These are phyloP conservation scores for Salix dunnii DNA, from an alignment of 345 rosid species.

Conservation along the genomic window DNA sequence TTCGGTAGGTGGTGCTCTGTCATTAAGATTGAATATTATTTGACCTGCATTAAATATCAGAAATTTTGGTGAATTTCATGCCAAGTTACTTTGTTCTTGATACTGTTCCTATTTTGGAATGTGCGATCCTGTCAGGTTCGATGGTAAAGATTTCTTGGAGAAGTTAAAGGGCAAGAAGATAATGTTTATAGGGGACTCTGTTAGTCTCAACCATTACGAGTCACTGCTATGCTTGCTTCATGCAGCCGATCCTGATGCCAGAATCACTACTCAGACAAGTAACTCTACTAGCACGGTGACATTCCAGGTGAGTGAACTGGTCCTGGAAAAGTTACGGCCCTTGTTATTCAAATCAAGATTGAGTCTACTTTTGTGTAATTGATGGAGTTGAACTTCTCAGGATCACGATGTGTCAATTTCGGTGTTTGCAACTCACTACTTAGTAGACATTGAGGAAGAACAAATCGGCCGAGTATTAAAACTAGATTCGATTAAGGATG, in stretches of 20 bases:
- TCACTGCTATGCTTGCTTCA: constrained; percentile 56
- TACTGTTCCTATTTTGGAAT: not conserved
- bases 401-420: constrained; percentile 46
- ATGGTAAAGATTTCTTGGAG: constrained; percentile 41
- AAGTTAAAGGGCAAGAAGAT: constrained; percentile 46
- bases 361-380: not conserved
- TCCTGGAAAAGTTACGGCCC: not conserved
- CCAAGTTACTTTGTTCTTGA: not conserved
- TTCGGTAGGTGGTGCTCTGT: no score
- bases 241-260: constrained; percentile 45
- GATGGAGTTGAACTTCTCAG: constrained; percentile 26
- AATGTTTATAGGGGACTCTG: constrained; percentile 63
- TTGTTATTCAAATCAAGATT: not conserved
- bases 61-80: not conserved
- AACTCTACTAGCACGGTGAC: constrained; percentile 16
- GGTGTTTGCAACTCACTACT: constrained; percentile 29
- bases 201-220: constrained; percentile 58
- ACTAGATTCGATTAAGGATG: constrained; percentile 45
- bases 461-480: constrained; percentile 50
- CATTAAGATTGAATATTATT: no score
- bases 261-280: constrained; percentile 15
- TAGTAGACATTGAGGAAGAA: constrained; percentile 53
- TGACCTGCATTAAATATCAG: no score
- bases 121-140: constrained; percentile 36
- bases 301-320: constrained; percentile 39